Percentiles rank a stretch among this genome's conserved stretches.
These are phyloP conservation scores for Trichophyton verrucosum DNA, from an alignment of 2,329 filamentous ascomycete species.

Conservation along the genomic window DNA sequence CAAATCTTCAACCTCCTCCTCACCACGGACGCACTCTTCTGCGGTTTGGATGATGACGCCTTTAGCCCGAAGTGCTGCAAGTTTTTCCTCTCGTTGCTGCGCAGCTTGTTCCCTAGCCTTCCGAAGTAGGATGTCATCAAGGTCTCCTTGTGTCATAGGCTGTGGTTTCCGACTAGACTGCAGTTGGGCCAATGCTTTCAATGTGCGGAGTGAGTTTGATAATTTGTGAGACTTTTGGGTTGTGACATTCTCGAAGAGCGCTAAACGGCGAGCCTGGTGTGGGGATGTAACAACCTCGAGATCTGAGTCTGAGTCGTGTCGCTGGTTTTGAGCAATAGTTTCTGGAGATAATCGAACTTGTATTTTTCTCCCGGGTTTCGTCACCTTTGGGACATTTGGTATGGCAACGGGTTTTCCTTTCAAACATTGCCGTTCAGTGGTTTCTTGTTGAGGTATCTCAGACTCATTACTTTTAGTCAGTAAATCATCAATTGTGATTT, in stretches of 20 bases:
- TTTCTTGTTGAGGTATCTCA: background rate
- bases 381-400: background rate
- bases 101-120: conserved; percentile 70
- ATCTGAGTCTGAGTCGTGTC: conserved; percentile 38
- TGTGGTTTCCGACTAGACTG: conserved; percentile 42
- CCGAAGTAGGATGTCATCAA: conserved; percentile 55
- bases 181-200: conserved; percentile 65
- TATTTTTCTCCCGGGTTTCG: conserved; percentile 18
- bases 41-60: conserved; percentile 72
- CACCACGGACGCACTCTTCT: conserved; percentile 73
- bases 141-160: conserved; percentile 55
- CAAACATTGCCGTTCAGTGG: background rate
- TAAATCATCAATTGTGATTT: conserved; percentile 2
- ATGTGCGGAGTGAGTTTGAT: conserved; percentile 49
- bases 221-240: conserved; percentile 38
- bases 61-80: conserved; percentile 64
- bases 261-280: conserved; percentile 31
- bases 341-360: conserved; percentile 32
- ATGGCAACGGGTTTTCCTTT: conserved; percentile 2
- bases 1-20: conserved; percentile 75
- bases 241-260: conserved; percentile 59
- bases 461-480: background rate
- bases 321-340: conserved; percentile 23
- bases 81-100: conserved; percentile 60
- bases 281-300: conserved; percentile 50